Conservation (phyloP, 441 rosid species). For the Cnidoscolus chayamansa region DNA sequence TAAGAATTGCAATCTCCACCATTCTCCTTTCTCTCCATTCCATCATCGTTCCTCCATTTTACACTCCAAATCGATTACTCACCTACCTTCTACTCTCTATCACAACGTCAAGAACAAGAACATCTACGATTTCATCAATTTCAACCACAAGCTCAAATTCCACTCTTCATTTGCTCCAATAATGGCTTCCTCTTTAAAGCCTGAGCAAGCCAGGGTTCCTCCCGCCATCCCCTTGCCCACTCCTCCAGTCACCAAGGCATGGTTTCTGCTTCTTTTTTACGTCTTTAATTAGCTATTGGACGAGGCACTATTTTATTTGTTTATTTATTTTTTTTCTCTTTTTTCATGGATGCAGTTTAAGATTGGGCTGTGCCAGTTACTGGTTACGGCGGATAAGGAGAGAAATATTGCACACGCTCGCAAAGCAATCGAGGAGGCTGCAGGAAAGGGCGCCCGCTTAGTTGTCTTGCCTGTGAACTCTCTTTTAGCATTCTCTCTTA, state of each 20-base stretch:
- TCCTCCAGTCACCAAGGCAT: conserved; percentile 67
- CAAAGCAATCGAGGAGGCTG: conserved; percentile 67
- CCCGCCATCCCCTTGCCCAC: conserved; percentile 74
- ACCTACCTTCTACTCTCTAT: conserved; percentile 16
- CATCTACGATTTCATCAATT: conserved; percentile 12
- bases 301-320: neutral
- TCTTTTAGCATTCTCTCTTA: neutral
- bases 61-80: conserved; percentile 23
- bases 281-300: neutral
- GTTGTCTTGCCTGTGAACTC: conserved; percentile 76
- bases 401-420: conserved; percentile 74
- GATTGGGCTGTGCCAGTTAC: conserved; percentile 76
- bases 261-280: neutral
- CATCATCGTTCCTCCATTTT: conserved; percentile 6
- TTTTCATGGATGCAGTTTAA: conserved; percentile 48
- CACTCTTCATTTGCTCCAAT: conserved; percentile 27
- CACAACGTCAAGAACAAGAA: neutral
- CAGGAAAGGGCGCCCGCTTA: conserved; percentile 70
- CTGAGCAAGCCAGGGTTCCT: conserved; percentile 76
- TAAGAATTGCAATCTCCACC: conserved; percentile 32
- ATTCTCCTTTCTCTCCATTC: conserved; percentile 21
- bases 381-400: conserved; percentile 68
- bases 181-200: conserved; percentile 70
- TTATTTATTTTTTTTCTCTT: neutral
- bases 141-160: conserved; percentile 18